Base-by-base conservation (phyloP, 2,329 filamentous ascomycete species). In the Coniochaeta sp. region DNA sequence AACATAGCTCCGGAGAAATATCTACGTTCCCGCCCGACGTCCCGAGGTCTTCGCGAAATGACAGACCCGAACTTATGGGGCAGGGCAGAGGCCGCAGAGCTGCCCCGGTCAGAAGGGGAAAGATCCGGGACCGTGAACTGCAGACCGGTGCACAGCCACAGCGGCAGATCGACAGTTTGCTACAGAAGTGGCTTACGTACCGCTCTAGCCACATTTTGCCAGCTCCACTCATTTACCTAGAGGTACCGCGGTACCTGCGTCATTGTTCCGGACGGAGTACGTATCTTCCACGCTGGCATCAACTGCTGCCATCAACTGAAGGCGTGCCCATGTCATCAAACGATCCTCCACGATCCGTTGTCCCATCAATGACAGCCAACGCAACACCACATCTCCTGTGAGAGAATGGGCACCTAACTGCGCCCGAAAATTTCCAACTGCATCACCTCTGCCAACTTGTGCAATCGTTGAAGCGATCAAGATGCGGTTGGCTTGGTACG, bases 401-500 rank as follows among this genome's bases (percentile, higher is more conserved):
- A n/a, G 54, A 74, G 62, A 64, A 75, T 75, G 73, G 73, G 69
- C 70, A 72, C 71, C 64, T 74, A 69, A 66, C 60, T 66, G 59
- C 59, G 12, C 30, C n/a, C 26, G n/a, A 30, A 50, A 24, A 60
- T 42, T 52, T 32, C 17, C 24, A 14, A 52, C 47, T 30, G 30
- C 24, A 14, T 52, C 10, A 2, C 16, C n/a, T 28, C 30, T 52
- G 10, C 60, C 60, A 63, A 60, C 58, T 59, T 57, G 63, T 60
- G 44, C 42, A 50, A 50, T 50, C 28, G 7, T 54, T 38, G 17
- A 58, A 58, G 57, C 26, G 19, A n/a, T 8, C 56, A 65, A 71
- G 70, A 81, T 74, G 83, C 81, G 83, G 71, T 72, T 85, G 66
- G 76, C 77, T 64, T 84, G 81, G 81, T 86, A 85, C 70, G 81